Conservation (phyloP, 2,329 filamentous ascomycete species). For the Calonectria pauciramosa region DNA sequence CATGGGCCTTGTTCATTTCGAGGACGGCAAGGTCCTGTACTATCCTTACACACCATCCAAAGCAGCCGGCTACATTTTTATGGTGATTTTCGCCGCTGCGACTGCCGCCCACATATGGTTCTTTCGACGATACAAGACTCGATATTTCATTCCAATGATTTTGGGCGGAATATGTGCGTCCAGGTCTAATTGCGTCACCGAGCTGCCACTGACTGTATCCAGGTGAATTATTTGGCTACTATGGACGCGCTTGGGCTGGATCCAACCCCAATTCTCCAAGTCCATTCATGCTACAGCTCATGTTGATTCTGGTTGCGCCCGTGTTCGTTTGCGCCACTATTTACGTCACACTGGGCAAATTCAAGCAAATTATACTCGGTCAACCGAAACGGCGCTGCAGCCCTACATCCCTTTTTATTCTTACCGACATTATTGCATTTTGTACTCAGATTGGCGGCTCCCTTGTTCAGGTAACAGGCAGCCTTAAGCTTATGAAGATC, state of each 20-base stretch:
- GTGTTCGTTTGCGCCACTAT: slow-evolving; percentile 26
- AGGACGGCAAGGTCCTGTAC: slow-evolving; percentile 17
- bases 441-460: slow-evolving; percentile 15
- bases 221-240: slow-evolving; percentile 31
- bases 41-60: slow-evolving; percentile 15
- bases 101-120: neutral
- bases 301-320: slow-evolving; percentile 31
- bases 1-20: slow-evolving; percentile 12
- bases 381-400: slow-evolving; percentile 15
- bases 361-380: neutral
- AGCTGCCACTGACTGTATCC: neutral
- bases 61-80: neutral
- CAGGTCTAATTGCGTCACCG: neutral
- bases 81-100: neutral
- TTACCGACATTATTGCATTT: slow-evolving; percentile 15
- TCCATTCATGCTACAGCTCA: slow-evolving; percentile 33
- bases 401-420: neutral
- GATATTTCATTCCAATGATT: slow-evolving; percentile 13
- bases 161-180: slow-evolving; percentile 7
- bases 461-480: slow-evolving; percentile 11
- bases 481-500: slow-evolving; percentile 15
- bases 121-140: neutral
- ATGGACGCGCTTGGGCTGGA: slow-evolving; percentile 27
- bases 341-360: slow-evolving; percentile 26
- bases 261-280: slow-evolving; percentile 14